Evolutionary conservation across 257 asterid genomes (phyloP).

Genomic region (Fraxinus americana): DNA sequence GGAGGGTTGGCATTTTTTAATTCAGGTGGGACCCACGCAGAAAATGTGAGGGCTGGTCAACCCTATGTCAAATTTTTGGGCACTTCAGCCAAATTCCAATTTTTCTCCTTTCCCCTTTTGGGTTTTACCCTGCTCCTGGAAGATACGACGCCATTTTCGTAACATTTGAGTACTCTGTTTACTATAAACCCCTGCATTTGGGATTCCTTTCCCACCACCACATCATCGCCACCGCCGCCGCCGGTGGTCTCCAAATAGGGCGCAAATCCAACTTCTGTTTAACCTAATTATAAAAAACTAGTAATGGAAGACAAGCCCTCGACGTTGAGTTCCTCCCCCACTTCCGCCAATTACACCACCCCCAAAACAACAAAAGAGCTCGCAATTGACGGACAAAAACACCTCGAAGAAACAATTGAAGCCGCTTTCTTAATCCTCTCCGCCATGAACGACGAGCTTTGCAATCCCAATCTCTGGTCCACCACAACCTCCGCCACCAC

Average conservation of each 20-base stretch:
- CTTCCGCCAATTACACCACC: constrained; percentile 30
- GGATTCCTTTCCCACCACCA: neutral
- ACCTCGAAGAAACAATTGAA: constrained; percentile 72
- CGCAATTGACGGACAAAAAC: constrained; percentile 67
- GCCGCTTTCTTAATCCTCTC: constrained; percentile 74
- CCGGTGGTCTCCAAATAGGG: neutral
- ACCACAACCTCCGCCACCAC: constrained; percentile 34
- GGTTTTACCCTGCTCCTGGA: neutral
- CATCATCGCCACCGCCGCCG: neutral
- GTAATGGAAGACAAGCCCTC: constrained; percentile 53
- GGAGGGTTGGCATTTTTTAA: too few relatives aligned
- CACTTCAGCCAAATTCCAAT: too few relatives aligned
- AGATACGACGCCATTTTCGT: neutral
- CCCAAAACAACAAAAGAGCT: constrained; percentile 52
- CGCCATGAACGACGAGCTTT: constrained; percentile 89
- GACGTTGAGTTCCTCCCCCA: constrained; percentile 39
- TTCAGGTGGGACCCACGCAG: too few relatives aligned
- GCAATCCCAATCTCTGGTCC: constrained; percentile 86
- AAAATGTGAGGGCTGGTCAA: too few relatives aligned
- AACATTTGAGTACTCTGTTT: neutral
- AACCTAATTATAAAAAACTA: neutral
- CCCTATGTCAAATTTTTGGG: too few relatives aligned
- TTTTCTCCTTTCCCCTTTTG: too few relatives aligned
- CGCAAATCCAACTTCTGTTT: neutral
- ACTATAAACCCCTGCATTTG: neutral